Evolutionary conservation across 2,329 filamentous ascomycete species (phyloP).

Genomic region (Sporothrix mexicana): DNA sequence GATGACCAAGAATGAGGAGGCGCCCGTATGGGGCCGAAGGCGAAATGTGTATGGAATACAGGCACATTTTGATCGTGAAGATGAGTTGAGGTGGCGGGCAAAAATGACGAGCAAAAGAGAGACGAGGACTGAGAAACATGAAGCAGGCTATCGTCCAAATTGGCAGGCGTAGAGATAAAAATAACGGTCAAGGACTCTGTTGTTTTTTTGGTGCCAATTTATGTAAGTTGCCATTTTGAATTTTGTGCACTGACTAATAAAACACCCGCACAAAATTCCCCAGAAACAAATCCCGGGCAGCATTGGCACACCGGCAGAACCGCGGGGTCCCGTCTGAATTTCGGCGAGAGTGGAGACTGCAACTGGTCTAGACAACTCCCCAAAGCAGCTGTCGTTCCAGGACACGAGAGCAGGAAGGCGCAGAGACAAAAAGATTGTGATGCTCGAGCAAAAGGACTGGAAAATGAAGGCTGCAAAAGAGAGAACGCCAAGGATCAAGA

Average conservation of each 20-base stretch:
- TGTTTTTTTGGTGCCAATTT: neutral
- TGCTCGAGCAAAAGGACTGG: neutral
- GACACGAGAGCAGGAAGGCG: conserved; percentile 7
- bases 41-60: neutral
- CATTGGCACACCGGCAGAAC: neutral
- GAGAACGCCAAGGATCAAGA: neutral
- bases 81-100: neutral
- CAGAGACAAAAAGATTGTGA: neutral
- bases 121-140: neutral
- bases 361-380: too few relatives aligned
- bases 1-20: conserved; percentile 1
- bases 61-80: neutral
- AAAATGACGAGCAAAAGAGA: neutral
- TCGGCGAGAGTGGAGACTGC: neutral
- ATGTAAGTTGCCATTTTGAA: too few relatives aligned
- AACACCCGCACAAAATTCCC: too few relatives aligned
- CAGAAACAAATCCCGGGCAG: neutral
- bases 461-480: neutral
- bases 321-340: neutral
- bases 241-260: neutral
- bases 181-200: neutral
- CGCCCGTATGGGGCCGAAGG: neutral
- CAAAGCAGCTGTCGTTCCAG: conserved; percentile 9
- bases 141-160: conserved; percentile 22
- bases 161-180: conserved; percentile 16